These are phyloP conservation scores for Vicia faba DNA, from an alignment of 306 rosid genomes.

Conservation along the genomic window DNA sequence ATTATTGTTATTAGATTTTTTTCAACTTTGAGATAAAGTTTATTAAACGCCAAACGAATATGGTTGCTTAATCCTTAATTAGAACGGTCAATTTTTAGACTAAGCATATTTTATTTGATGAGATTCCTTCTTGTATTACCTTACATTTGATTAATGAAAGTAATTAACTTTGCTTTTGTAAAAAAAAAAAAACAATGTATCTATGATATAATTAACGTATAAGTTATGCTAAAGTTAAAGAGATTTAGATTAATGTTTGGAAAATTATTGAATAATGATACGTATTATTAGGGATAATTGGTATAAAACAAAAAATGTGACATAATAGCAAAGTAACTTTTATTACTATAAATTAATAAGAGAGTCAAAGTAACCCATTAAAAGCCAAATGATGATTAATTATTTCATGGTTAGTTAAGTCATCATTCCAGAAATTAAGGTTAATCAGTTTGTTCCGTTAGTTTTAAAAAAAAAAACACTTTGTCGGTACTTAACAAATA, in stretches of 20 bases:
- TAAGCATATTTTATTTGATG: too few relatives aligned
- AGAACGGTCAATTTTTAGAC: too few relatives aligned
- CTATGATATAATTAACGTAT: constrained; percentile 27
- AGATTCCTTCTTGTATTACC: too few relatives aligned
- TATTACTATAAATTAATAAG: constrained; percentile 36
- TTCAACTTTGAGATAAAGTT: too few relatives aligned
- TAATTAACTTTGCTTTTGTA: too few relatives aligned
- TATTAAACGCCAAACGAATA: too few relatives aligned
- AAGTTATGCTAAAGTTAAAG: constrained; percentile 14
- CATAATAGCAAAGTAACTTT: constrained; percentile 26
- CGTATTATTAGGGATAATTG: constrained; percentile 37
- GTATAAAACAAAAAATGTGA: constrained; percentile 28
- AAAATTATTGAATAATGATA: constrained; percentile 55
- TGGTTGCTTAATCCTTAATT: too few relatives aligned
- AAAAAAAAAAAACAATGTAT: background rate
- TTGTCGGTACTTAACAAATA: background rate
- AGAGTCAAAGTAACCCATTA: constrained; percentile 42
- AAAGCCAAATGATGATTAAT: constrained; percentile 57
- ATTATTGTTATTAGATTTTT: too few relatives aligned
- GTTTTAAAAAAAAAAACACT: background rate
- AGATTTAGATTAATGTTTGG: constrained; percentile 28
- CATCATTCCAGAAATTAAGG: constrained; percentile 77
- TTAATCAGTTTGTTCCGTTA: constrained; percentile 41
- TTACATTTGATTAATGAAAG: too few relatives aligned
- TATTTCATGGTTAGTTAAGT: constrained; percentile 45